phyloP scores from a whole-genome alignment of 768 basidiomycete species.

The Mycena vulgaris region DNA sequence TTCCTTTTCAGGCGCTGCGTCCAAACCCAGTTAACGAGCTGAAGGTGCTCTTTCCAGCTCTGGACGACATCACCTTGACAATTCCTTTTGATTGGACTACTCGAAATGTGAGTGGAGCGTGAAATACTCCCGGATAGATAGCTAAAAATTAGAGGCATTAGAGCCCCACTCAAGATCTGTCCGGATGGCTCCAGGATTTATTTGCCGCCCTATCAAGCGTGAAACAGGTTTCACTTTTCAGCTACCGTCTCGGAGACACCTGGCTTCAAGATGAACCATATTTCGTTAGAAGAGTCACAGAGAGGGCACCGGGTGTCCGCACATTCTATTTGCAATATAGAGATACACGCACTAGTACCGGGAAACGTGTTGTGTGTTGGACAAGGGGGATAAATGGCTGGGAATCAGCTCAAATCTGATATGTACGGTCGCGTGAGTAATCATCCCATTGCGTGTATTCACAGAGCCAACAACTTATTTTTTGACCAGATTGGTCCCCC shows the following conservation, averaged over 20 bases:
- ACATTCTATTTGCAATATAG: background rate
- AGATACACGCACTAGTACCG: too few relatives aligned
- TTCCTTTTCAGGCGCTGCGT: constrained; percentile 14
- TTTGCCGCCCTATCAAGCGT: constrained; percentile 1
- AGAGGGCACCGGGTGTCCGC: constrained; percentile 2
- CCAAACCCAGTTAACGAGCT: background rate
- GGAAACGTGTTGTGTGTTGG: background rate
- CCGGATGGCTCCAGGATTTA: constrained; percentile 2
- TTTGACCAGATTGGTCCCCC: too few relatives aligned
- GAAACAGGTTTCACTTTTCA: background rate
- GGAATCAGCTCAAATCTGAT: background rate
- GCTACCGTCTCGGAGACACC: background rate
- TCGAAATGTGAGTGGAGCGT: background rate
- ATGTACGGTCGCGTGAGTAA: background rate
- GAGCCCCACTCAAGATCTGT: background rate
- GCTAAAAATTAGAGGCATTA: background rate
- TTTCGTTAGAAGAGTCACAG: constrained; percentile 3
- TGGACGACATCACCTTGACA: constrained; percentile 4
- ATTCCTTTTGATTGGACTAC: background rate
- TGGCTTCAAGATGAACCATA: background rate
- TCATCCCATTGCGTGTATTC: background rate
- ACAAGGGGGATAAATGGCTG: constrained; percentile 5
- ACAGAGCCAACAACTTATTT: too few relatives aligned
- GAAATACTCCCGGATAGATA: too few relatives aligned
- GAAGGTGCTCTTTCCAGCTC: background rate